phyloP scores from a whole-genome alignment of 2,329 filamentous ascomycete genomes.

The Tolypocladium ophioglossoides region DNA sequence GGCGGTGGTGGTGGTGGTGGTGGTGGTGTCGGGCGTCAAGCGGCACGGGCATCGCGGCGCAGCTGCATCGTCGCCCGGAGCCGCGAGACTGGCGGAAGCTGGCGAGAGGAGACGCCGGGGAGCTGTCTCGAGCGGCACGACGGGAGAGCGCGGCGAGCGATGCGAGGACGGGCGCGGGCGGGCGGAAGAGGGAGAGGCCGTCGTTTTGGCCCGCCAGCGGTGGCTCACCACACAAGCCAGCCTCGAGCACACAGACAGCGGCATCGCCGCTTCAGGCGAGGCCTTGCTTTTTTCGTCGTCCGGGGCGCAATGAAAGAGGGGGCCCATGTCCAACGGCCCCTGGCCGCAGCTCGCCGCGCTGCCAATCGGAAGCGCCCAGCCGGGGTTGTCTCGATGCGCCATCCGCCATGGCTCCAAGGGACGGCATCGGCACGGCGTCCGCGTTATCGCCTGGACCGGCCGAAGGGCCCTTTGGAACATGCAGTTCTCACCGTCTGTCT shows the following conservation, averaged over 20 bases:
- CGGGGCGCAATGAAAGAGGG: not conserved
- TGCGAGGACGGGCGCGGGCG: not conserved
- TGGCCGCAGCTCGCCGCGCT: not conserved
- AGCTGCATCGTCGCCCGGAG: slow-evolving; percentile 1
- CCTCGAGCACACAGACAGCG: not conserved
- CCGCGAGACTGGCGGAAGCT: not conserved
- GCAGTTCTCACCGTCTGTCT: too few species aligned
- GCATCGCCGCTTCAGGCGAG: not conserved
- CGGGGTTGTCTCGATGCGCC: not conserved
- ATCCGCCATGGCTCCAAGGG: too few species aligned
- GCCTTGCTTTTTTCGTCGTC: not conserved
- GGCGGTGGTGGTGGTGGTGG: not conserved
- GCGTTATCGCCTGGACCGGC: not conserved
- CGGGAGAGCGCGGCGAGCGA: not conserved
- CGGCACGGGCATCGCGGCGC: not conserved
- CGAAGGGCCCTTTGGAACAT: not conserved
- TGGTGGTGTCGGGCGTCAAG: slow-evolving; percentile 1
- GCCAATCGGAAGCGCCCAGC: not conserved
- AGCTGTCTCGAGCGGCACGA: not conserved
- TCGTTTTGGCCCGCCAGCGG: not conserved
- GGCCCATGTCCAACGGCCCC: not conserved
- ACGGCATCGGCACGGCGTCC: not conserved
- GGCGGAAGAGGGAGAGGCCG: not conserved
- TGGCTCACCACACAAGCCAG: not conserved
- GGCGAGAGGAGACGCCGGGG: not conserved